Percentiles rank a stretch among this genome's conserved stretches.
These are phyloP conservation scores for Penicillium simplicissimum DNA, from an alignment of 495 filamentous ascomycete genomes.

Conservation along the genomic window DNA sequence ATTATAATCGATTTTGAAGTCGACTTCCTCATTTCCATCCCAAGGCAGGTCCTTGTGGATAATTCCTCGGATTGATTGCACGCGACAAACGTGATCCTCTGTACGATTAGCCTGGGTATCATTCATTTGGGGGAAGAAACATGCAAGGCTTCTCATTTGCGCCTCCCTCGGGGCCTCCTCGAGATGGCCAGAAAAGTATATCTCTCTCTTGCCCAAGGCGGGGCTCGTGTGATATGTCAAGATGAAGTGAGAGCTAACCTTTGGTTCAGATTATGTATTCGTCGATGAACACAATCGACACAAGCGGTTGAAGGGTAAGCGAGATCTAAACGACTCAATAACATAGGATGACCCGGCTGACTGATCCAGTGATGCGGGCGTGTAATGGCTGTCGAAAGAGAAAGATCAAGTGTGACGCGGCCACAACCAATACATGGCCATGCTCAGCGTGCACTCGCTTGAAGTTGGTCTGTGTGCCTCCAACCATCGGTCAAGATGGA, in stretches of 20 bases:
- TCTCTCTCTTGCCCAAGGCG: neutral
- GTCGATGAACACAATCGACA: slow-evolving; percentile 99
- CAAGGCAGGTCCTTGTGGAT: slow-evolving; percentile 24
- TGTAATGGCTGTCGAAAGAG: slow-evolving; percentile 91
- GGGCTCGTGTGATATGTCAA: neutral
- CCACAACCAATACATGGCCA: slow-evolving; percentile 97
- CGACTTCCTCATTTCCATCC: neutral
- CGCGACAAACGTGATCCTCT: neutral
- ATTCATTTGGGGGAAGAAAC: neutral
- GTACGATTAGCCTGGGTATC: neutral
- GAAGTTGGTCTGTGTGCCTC: slow-evolving; percentile 91
- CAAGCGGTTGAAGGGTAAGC: slow-evolving; percentile 89
- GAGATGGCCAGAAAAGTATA: slow-evolving; percentile 50
- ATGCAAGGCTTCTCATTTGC: slow-evolving; percentile 54
- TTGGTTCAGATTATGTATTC: slow-evolving; percentile 86
- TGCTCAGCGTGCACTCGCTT: slow-evolving; percentile 91
- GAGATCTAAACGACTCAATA: neutral
- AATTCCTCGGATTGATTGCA: neutral
- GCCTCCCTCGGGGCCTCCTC: slow-evolving; percentile 45
- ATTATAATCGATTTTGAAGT: neutral
- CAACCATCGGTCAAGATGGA: slow-evolving; percentile 82
- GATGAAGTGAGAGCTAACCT: slow-evolving; percentile 11
- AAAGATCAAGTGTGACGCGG: slow-evolving; percentile 93
- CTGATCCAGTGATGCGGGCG: slow-evolving; percentile 83
- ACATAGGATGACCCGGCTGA: slow-evolving; percentile 7